Evolutionary conservation across 768 basidiomycete genomes (phyloP), one percentile per base, ranked within the genome.

Genomic region (Suillus subalutaceus): DNA sequence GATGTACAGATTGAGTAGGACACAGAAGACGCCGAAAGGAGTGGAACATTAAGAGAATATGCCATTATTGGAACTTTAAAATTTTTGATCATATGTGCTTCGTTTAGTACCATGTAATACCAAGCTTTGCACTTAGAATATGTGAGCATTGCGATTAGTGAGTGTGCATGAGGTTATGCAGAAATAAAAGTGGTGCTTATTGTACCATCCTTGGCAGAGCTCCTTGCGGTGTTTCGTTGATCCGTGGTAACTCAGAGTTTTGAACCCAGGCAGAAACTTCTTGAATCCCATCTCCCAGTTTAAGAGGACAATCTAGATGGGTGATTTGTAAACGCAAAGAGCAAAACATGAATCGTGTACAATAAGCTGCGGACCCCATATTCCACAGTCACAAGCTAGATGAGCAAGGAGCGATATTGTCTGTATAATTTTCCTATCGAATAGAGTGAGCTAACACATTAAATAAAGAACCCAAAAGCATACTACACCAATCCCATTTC

Each of bases 271-370:
- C 1, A 94, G 83, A 76, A 98, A 97, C 75, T 96, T 96, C 75
- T 94, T 93, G 81, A 97, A 97, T 74, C 97, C 96, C 90, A 93
- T 92, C 73, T 93, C 90, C 96, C 96, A 98, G 75, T 97, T 97
- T 64, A 97, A 81, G 52, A 99, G 97, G 65, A 90, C 92, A 71
- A 97, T 88, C 88, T 89, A 70, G 1, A 58, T 37, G 37, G 23
- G 44, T 64, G 63, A 80, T 81, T 32, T 65, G 63, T 50, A 44
- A 62, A 63, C 59, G 46, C 43, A 60, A 50, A 35, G 5, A 64
- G 0, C 37, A 66, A 26, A 37, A 57, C 16, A 15, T 8, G 41
- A 43, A 55, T 20, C 6, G 69, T 86, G 68, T 73, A 88, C 88
- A 70, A 99, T 91, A 8, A 99, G 83, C 81, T 97, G 94, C 0